Percentiles rank a stretch among this genome's conserved stretches.
Evolutionary conservation across 345 rosid genomes (phyloP).

Genomic region (Hypericum androsaemum): DNA sequence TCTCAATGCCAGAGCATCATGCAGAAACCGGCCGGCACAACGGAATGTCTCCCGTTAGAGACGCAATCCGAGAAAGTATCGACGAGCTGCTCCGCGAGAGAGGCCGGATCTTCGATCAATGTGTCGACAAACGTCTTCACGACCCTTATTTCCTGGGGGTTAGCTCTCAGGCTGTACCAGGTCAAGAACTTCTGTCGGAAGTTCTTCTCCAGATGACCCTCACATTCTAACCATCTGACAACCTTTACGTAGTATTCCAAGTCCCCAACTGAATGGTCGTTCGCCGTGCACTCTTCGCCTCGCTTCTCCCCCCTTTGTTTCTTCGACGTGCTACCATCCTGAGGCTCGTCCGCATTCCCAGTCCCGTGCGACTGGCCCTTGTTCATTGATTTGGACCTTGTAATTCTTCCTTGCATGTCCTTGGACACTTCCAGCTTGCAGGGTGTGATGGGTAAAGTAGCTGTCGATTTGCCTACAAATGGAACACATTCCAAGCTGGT

Average conservation of each 20-base stretch:
- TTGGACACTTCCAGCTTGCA: slow-evolving; percentile 53
- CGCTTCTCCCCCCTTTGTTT: slow-evolving; percentile 37
- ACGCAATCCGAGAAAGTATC: slow-evolving; percentile 79
- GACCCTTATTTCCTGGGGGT: slow-evolving; percentile 56
- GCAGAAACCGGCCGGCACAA: slow-evolving; percentile 64
- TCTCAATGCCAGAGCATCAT: slow-evolving; percentile 88
- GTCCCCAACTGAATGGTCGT: slow-evolving; percentile 47
- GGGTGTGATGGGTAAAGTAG: slow-evolving; percentile 68
- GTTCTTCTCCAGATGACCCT: slow-evolving; percentile 84
- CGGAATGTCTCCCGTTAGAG: slow-evolving; percentile 43
- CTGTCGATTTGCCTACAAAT: slow-evolving; percentile 28
- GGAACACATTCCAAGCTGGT: slow-evolving; percentile 37
- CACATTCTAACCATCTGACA: slow-evolving; percentile 65
- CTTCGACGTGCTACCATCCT: slow-evolving; percentile 45
- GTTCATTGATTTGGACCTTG: slow-evolving; percentile 37
- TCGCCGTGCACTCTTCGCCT: slow-evolving; percentile 31
- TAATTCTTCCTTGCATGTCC: slow-evolving; percentile 39
- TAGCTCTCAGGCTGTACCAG: slow-evolving; percentile 90
- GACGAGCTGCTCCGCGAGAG: slow-evolving; percentile 83
- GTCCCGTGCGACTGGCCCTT: slow-evolving; percentile 27
- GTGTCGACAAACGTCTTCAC: slow-evolving; percentile 76
- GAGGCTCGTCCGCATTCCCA: slow-evolving; percentile 40
- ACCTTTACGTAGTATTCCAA: slow-evolving; percentile 74
- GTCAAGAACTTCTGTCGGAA: slow-evolving; percentile 91
- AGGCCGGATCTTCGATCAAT: slow-evolving; percentile 59